Conservation (phyloP, 345 rosid species). For the Eucalyptus leucophloia region DNA sequence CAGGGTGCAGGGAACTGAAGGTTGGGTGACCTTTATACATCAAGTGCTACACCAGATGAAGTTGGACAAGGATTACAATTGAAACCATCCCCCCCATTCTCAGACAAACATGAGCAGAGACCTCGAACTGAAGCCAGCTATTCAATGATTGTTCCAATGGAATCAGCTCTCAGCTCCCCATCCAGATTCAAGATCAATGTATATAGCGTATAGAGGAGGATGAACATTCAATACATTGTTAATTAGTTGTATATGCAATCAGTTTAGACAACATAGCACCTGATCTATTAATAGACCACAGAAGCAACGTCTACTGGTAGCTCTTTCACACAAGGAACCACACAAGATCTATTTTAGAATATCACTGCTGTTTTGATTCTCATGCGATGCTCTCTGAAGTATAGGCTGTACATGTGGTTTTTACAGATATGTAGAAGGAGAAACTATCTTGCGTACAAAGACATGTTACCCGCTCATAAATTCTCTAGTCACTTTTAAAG, state of each 20-base stretch:
- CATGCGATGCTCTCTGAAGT: not conserved
- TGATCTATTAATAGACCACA: not conserved
- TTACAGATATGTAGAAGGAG: not conserved
- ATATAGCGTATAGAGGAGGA: not conserved
- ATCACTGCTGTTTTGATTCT: not conserved
- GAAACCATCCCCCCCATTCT: not conserved
- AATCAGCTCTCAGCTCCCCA: not conserved
- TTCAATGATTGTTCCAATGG: not conserved
- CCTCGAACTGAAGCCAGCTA: not conserved
- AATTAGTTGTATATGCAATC: not conserved
- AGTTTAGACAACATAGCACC: not conserved
- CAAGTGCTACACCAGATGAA: not conserved
- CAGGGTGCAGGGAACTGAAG: not conserved
- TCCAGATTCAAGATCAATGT: not conserved
- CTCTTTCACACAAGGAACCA: not conserved
- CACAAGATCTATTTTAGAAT: not conserved
- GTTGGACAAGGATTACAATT: not conserved
- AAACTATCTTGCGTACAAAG: not conserved
- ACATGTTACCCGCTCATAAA: not conserved
- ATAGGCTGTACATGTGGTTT: not conserved
- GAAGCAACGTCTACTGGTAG: not conserved
- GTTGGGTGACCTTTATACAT: not conserved
- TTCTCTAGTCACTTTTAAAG: not conserved
- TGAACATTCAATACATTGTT: not conserved
- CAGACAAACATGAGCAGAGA: not conserved